Evolutionary conservation across 768 basidiomycete genomes (phyloP).

Genomic region (Leccinellum luteum): DNA sequence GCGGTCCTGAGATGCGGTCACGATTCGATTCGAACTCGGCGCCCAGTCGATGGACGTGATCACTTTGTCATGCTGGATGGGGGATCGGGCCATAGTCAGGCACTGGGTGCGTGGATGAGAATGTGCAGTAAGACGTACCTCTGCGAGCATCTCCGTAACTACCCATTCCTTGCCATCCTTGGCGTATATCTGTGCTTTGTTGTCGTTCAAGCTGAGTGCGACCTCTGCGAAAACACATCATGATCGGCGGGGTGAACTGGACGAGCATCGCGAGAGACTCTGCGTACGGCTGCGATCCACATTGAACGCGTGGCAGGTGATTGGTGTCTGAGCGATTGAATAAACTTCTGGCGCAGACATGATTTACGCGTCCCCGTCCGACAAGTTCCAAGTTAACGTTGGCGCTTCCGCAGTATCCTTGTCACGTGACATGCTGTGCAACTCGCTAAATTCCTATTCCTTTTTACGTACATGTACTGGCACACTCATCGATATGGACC

Average conservation of each 20-base stretch:
- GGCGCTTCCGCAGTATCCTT: background rate
- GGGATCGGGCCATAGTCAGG: background rate
- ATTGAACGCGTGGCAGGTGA: slow-evolving; percentile 91
- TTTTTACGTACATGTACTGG: no score
- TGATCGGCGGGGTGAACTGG: background rate
- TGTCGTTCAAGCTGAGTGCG: slow-evolving; percentile 86
- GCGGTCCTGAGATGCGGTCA: slow-evolving; percentile 97
- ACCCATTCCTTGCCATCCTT: slow-evolving; percentile 68
- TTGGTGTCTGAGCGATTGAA: slow-evolving; percentile 74
- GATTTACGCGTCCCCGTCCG: background rate
- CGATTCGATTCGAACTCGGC: slow-evolving; percentile 92
- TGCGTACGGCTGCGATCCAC: slow-evolving; percentile 80
- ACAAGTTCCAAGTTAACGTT: background rate
- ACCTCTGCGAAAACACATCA: slow-evolving; percentile 56
- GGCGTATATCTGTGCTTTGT: slow-evolving; percentile 80
- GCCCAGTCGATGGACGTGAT: slow-evolving; percentile 99
- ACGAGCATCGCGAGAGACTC: background rate
- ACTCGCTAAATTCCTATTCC: no score
- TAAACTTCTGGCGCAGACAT: slow-evolving; percentile 79
- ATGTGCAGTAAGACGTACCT: slow-evolving; percentile 47
- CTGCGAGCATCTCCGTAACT: slow-evolving; percentile 72
- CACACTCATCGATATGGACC: no score
- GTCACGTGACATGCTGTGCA: slow-evolving; percentile 6
- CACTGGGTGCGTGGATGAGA: background rate
- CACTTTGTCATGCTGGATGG: slow-evolving; percentile 88